These are phyloP conservation scores for Penium margaritaceum DNA, from an alignment of 139 green algal genomes.

Conservation along the genomic window DNA sequence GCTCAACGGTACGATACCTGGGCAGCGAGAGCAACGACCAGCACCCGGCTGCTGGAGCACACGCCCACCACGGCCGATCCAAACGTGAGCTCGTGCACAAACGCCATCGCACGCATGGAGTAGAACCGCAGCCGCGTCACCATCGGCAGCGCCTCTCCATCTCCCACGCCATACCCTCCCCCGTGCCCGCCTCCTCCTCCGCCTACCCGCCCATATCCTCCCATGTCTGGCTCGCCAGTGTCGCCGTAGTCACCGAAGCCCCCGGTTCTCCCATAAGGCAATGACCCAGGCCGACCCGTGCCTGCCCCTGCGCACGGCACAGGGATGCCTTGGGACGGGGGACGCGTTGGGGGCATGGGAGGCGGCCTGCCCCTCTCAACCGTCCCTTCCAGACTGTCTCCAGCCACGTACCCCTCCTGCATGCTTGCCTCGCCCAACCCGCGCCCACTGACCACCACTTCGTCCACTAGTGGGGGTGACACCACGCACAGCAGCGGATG, in stretches of 20 bases:
- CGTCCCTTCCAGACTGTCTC: too few relatives aligned
- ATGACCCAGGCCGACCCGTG: neutral
- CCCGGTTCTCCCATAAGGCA: neutral
- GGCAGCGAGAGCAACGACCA: slow-evolving; percentile 22
- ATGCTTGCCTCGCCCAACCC: too few relatives aligned
- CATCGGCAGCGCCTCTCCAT: neutral
- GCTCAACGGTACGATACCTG: too few relatives aligned
- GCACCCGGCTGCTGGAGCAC: slow-evolving; percentile 20
- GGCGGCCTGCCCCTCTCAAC: too few relatives aligned
- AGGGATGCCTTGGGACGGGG: too few relatives aligned
- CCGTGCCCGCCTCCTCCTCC: neutral
- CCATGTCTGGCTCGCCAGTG: neutral
- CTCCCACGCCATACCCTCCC: neutral
- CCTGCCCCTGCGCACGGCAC: neutral
- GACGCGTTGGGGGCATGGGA: too few relatives aligned
- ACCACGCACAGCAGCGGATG: too few relatives aligned
- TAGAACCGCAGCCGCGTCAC: slow-evolving; percentile 29
- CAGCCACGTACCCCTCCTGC: too few relatives aligned
- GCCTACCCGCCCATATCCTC: neutral
- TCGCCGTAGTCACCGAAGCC: neutral
- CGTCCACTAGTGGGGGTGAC: too few relatives aligned
- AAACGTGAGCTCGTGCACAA: slow-evolving; percentile 25
- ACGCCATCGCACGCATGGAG: slow-evolving; percentile 23
- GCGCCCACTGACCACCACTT: too few relatives aligned
- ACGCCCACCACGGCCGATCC: slow-evolving; percentile 14